phyloP scores from a whole-genome alignment of 345 rosid species.

The Triadica sebifera region DNA sequence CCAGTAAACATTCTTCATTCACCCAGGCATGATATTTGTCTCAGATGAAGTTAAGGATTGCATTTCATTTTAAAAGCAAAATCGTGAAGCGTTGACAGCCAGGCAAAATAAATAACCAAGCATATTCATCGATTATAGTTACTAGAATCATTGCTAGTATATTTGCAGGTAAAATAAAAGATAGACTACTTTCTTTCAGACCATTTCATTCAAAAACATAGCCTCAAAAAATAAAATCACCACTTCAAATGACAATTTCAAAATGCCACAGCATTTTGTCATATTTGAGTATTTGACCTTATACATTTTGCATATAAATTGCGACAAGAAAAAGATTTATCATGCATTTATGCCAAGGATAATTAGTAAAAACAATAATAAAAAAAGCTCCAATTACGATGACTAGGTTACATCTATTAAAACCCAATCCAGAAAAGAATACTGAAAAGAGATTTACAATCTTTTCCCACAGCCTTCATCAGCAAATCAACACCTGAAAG shows the following conservation, averaged over 20 bases:
- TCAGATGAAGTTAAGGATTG: slow-evolving; percentile 39
- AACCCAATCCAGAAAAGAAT: slow-evolving; percentile 44
- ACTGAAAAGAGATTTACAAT: slow-evolving; percentile 86
- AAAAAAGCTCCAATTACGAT: not conserved
- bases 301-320: not conserved
- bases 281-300: no score
- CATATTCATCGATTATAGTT: not conserved
- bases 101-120: not conserved
- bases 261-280: no score
- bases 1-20: slow-evolving; percentile 72
- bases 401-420: not conserved
- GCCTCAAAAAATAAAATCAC: not conserved
- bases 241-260: not conserved
- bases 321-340: not conserved
- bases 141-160: not conserved
- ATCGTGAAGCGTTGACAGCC: not conserved
- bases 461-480: slow-evolving; percentile 86
- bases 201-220: not conserved
- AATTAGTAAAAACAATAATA: not conserved
- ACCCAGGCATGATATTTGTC: slow-evolving; percentile 98
- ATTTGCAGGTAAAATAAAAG: not conserved
- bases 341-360: not conserved
- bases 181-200: not conserved
- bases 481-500: slow-evolving; percentile 71
- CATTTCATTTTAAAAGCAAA: not conserved